Base-by-base conservation (phyloP, 1,284 basidiomycete species). In the Fomitopsis pinicola region DNA sequence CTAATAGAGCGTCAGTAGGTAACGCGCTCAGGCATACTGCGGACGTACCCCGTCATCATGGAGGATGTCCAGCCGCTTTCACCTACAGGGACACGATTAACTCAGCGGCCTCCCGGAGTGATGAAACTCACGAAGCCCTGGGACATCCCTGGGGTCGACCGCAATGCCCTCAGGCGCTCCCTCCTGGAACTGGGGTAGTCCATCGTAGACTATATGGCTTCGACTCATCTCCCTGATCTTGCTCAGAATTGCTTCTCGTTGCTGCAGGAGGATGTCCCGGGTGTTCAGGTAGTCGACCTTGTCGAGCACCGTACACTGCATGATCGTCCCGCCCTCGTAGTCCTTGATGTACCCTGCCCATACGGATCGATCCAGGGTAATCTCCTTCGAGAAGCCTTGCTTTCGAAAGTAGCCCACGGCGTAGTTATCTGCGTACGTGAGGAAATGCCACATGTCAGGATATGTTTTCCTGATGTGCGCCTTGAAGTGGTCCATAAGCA, bases 291-390 rank as follows among this genome's bases (percentile, higher is more conserved):
- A 99, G 71, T 95, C 88, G 65, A 99, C 88, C 69, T 94, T 92
- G 28, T 86, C 88, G 22, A 99, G 78, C 92, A 99, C 92, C 4
- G 90, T 92, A 72, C 97, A 99, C 76, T 97, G 95, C 97, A 99
- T 98, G 77, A 99, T 93, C 52, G 97, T 99, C n/a, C 95, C 97
- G 54, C 97, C 97, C 74, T 99, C 97, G 75, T 99, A 99, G 74
- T 99, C 97, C 76, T 99, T 99, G 86, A 99, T 99, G 75, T 99
- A 99, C 1, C 97, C 97, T 0, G 97, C 96, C 97, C 97, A 99
- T 3, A 92, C 82, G 2, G 93, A 88, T 44, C 96, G 86, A 62
- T 92, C 90, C 19, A 97, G 85, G 0, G 89, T 91, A 67, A 99
- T 97, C 66, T 99, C 96, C 75, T 98, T 99, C 1, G 94, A 94